Percentiles rank a stretch among this genome's conserved stretches.
phyloP scores from a whole-genome alignment of 345 rosid genomes.

The Linum usitatissimum region DNA sequence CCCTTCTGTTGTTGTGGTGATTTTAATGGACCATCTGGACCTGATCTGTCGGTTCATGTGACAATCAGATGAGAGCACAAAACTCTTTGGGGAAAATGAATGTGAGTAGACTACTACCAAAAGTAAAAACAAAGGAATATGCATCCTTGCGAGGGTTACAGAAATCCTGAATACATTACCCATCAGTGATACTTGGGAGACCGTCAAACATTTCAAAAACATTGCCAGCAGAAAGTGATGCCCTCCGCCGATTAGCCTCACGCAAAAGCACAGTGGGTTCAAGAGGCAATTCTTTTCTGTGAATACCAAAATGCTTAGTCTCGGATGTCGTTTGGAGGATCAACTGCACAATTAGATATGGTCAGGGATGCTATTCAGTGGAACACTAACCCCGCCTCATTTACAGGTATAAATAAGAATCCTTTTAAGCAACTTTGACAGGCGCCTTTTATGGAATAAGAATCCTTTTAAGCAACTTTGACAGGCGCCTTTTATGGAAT shows the following conservation, averaged over 20 bases:
- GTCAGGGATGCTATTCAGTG: neutral
- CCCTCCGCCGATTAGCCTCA: conserved; percentile 91
- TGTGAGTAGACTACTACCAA: neutral
- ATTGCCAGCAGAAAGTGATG: conserved; percentile 96
- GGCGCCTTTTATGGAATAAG: neutral
- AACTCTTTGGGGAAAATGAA: neutral
- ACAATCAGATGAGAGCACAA: conserved; percentile 22
- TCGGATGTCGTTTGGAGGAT: conserved; percentile 70
- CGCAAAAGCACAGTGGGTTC: conserved; percentile 91
- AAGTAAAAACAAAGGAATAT: conserved; percentile 1
- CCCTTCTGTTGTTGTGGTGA: conserved; percentile 37
- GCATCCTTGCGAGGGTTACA: conserved; percentile 2
- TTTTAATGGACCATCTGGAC: conserved; percentile 40
- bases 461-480: neutral
- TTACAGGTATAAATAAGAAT: neutral
- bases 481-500: no score
- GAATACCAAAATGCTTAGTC: conserved; percentile 76
- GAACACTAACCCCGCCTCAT: neutral
- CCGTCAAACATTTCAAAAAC: conserved; percentile 22
- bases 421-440: neutral
- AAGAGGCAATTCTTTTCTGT: conserved; percentile 78
- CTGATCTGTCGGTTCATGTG: conserved; percentile 54
- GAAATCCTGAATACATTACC: conserved; percentile 40
- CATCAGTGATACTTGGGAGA: conserved; percentile 45
- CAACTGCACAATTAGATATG: conserved; percentile 33